A percentile compares a stretch with the other conserved stretches of the same genome.
Conservation (phyloP, 768 basidiomycete genomes). For the Mycena galopus region DNA sequence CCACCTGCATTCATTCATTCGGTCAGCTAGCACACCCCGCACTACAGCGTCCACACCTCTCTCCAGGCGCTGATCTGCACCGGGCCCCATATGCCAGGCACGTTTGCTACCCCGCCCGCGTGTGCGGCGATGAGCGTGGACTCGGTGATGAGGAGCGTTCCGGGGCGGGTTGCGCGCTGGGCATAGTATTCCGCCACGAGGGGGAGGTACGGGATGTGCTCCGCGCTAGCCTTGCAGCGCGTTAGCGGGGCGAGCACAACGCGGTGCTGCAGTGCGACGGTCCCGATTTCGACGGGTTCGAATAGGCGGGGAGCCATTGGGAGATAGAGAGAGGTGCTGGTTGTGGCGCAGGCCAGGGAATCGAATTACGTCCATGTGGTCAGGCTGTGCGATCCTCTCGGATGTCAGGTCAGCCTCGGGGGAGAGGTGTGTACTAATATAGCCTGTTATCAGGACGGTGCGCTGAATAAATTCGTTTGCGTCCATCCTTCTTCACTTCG, state of each 20-base stretch:
- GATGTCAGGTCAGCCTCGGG: slow-evolving; percentile 11
- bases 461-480: neutral
- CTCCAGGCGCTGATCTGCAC: slow-evolving; percentile 61
- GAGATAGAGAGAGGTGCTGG: slow-evolving; percentile 18
- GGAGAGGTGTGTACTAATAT: slow-evolving; percentile 2
- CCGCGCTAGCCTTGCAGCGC: slow-evolving; percentile 44
- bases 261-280: slow-evolving; percentile 41
- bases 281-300: slow-evolving; percentile 24
- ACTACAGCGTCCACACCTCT: slow-evolving; percentile 37
- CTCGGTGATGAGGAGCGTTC: slow-evolving; percentile 58
- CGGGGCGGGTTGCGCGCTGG: slow-evolving; percentile 47
- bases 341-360: slow-evolving; percentile 21
- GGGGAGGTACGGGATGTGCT: slow-evolving; percentile 42
- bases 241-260: slow-evolving; percentile 53
- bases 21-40: slow-evolving; percentile 6
- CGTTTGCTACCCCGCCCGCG: slow-evolving; percentile 43
- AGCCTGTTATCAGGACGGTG: neutral
- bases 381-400: slow-evolving; percentile 14
- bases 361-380: slow-evolving; percentile 12
- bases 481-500: slow-evolving; percentile 22
- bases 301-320: slow-evolving; percentile 18
- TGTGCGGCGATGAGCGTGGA: slow-evolving; percentile 51
- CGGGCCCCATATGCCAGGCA: slow-evolving; percentile 56
- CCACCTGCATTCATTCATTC: slow-evolving; percentile 40
- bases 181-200: slow-evolving; percentile 46